Conservation (phyloP, 2,329 filamentous ascomycete genomes). For the Xylaria sp. region DNA sequence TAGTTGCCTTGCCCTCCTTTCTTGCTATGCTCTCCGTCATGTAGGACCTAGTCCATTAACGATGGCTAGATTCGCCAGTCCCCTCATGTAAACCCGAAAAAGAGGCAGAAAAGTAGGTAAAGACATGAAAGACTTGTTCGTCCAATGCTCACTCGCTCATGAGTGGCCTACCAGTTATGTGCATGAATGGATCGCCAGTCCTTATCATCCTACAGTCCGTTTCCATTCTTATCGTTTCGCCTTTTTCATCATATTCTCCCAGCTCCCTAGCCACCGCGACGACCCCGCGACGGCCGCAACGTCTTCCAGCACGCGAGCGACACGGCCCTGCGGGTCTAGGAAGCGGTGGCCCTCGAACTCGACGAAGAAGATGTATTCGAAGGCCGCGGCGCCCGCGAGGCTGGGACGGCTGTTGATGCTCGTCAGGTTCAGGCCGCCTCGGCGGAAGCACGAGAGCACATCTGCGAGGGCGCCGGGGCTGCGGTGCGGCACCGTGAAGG, state of each 20-base stretch:
- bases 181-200: too few relatives aligned
- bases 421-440: slow-evolving; percentile 78
- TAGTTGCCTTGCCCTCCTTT: too few relatives aligned
- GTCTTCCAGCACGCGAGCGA: slow-evolving; percentile 65
- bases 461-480: slow-evolving; percentile 83
- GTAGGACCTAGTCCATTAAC: too few relatives aligned
- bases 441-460: slow-evolving; percentile 78
- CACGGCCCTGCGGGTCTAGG: slow-evolving; percentile 60
- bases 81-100: too few relatives aligned
- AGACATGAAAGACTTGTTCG: too few relatives aligned
- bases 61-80: too few relatives aligned
- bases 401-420: slow-evolving; percentile 89
- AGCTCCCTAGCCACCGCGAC: slow-evolving; percentile 74
- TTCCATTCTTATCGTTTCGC: neutral
- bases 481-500: slow-evolving; percentile 81
- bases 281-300: slow-evolving; percentile 63
- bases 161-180: too few relatives aligned
- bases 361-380: slow-evolving; percentile 95
- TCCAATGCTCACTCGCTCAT: too few relatives aligned
- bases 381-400: slow-evolving; percentile 52
- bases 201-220: too few relatives aligned
- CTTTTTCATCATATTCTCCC: slow-evolving; percentile 48
- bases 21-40: too few relatives aligned
- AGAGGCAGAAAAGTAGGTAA: too few relatives aligned
- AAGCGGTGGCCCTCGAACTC: slow-evolving; percentile 75